Percentiles rank a stretch among this genome's conserved stretches.
phyloP scores from a whole-genome alignment of 805 yeast genomes.

The Cyberlindnera mycetangii region DNA sequence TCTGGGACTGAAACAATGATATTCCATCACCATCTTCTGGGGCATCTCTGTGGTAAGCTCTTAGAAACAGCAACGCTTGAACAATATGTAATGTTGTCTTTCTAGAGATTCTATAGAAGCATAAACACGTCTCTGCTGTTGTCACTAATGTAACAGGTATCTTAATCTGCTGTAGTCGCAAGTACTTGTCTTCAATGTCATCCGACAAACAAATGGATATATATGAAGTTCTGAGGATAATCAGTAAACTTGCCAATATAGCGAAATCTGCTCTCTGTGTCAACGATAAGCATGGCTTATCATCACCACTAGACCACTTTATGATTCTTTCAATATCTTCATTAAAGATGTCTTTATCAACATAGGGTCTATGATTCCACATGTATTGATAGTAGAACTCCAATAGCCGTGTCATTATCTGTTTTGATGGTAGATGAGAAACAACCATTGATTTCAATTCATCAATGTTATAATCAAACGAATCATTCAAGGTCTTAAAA shows the following conservation, averaged over 20 bases:
- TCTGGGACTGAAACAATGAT: constrained; percentile 37
- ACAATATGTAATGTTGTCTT: constrained; percentile 36
- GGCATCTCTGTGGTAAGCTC: constrained; percentile 38
- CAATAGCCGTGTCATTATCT: constrained; percentile 37
- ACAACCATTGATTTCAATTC: constrained; percentile 32
- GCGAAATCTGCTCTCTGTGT: constrained; percentile 40
- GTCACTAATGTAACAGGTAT: constrained; percentile 35
- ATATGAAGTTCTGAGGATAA: constrained; percentile 39
- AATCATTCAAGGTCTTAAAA: constrained; percentile 11
- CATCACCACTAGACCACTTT: constrained; percentile 32
- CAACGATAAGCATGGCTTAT: constrained; percentile 30
- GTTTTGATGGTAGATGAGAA: constrained; percentile 35
- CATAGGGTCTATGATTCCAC: constrained; percentile 44
- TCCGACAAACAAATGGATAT: constrained; percentile 30
- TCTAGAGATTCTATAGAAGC: constrained; percentile 37
- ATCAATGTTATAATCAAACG: constrained; percentile 25
- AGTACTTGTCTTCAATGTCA: constrained; percentile 4
- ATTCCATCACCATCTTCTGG: constrained; percentile 48
- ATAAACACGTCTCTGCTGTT: constrained; percentile 39
- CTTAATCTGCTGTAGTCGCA: constrained; percentile 30
- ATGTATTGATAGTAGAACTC: constrained; percentile 40
- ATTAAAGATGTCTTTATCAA: constrained; percentile 38
- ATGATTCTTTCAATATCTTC: constrained; percentile 31
- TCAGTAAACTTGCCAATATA: constrained; percentile 36
- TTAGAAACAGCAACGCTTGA: constrained; percentile 39